Base-by-base conservation (phyloP, 2,329 filamentous ascomycete species). In the Didymella exigua region DNA sequence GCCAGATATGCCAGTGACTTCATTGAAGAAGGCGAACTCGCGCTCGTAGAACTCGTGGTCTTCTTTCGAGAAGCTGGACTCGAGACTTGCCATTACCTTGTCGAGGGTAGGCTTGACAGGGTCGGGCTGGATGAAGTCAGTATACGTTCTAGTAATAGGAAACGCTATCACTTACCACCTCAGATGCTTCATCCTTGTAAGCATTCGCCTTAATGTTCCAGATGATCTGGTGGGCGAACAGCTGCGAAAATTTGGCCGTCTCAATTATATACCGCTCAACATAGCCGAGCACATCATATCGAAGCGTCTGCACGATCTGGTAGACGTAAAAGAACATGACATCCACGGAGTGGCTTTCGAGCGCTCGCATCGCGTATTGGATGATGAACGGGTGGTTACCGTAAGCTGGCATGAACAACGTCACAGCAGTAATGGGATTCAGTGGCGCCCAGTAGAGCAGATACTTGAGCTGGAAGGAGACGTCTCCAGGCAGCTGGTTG, bases 121-220 rank as follows among this genome's bases (percentile, higher is more conserved):
- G 75, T 99, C 95, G 18, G 95, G 93, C 83, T 90, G 29, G 14
- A 38, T 9, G 40, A 44, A n/a, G 51, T 60, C 27, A 64, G 49
- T 46, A 42, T 45, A 18, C 16, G 26, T 36, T 11, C 2, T 6
- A 23, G 26, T 13, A 26, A 10, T 8, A 16, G 11, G 13, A 9
- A 33, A 6, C 16, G 3, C 14, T n/a, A 4, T 5, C 16, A 76
- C 86, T 81, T 79, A 90, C 88, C 60, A 96, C 85, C 66, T 89
- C 86, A 13, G 89, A 93, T 63, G 97, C 91, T 67, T 99, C 93
- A 62, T 99, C 96, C 75, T 97, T 99, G 82, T 90, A 99, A 1
- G 93, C 90, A 74, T 99, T 99, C 27, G 95, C 95, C 75, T 98
- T 99, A 89, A 99, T 99, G 74, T 99, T 99, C 95, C 96, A 99